Percentiles rank a stretch among this genome's conserved stretches.
Evolutionary conservation across 306 rosid species (phyloP).

Genomic region (Abrus precatorius): DNA sequence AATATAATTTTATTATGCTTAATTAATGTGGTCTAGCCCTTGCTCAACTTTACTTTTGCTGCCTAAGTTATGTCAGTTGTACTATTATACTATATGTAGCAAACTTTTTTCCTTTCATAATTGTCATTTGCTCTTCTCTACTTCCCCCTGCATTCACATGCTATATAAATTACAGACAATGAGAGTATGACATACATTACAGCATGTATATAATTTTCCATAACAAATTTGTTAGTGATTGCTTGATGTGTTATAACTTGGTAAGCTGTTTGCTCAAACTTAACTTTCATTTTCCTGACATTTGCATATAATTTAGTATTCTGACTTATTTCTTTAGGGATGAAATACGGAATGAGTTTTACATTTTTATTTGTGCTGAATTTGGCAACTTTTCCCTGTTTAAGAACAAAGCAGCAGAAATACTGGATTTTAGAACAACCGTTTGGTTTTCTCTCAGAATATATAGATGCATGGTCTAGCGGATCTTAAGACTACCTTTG

Average conservation of each 20-base stretch:
- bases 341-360: background rate
- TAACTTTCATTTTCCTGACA: slow-evolving; percentile 3
- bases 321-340: background rate
- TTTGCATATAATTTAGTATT: background rate
- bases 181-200: background rate
- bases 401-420: slow-evolving; percentile 14
- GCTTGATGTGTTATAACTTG: slow-evolving; percentile 1
- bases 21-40: background rate
- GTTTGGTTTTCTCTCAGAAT: slow-evolving; percentile 3
- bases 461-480: background rate
- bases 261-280: background rate
- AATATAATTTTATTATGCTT: background rate
- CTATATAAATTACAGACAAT: background rate
- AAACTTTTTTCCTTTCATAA: background rate
- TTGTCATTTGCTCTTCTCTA: slow-evolving; percentile 2
- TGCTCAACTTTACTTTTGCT: slow-evolving; percentile 10
- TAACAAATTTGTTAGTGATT: background rate
- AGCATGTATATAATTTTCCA: background rate
- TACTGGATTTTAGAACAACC: background rate
- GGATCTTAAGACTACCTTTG: slow-evolving; percentile 1
- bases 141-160: background rate
- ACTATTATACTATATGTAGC: background rate
- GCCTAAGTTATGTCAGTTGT: background rate
- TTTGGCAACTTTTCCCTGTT: slow-evolving; percentile 16
- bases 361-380: background rate